A percentile compares a stretch with the other conserved stretches of the same genome.
phyloP scores from a whole-genome alignment of 805 yeast genomes.

The Metahyphopichia silvanorum region DNA sequence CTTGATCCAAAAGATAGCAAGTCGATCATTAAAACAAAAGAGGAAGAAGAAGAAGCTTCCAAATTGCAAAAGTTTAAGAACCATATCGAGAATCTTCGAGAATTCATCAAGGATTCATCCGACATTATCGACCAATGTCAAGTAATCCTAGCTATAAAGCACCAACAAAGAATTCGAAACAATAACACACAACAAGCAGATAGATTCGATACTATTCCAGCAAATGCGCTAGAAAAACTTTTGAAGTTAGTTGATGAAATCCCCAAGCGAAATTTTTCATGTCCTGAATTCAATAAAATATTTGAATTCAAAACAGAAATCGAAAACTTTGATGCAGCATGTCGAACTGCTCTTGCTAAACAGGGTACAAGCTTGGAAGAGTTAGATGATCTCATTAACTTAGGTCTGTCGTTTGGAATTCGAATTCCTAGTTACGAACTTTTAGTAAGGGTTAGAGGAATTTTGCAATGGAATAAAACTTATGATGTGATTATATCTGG shows the following conservation, averaged over 20 bases:
- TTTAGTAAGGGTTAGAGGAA: slow-evolving; percentile 32
- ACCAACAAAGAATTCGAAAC: slow-evolving; percentile 45
- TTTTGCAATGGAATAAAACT: slow-evolving; percentile 30
- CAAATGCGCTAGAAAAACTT: slow-evolving; percentile 26
- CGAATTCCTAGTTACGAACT: slow-evolving; percentile 45
- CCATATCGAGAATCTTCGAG: slow-evolving; percentile 29
- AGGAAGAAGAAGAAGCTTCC: slow-evolving; percentile 8
- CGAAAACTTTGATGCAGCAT: slow-evolving; percentile 47
- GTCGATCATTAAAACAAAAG: slow-evolving; percentile 2
- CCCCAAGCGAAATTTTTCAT: slow-evolving; percentile 46
- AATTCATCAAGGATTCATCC: slow-evolving; percentile 43
- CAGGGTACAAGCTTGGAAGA: slow-evolving; percentile 35
- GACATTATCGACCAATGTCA: slow-evolving; percentile 57
- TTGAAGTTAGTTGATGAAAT: slow-evolving; percentile 42
- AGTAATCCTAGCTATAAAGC: slow-evolving; percentile 47
- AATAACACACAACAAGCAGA: background rate
- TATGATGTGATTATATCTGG: slow-evolving; percentile 33
- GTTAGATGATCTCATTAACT: slow-evolving; percentile 48
- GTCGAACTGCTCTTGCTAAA: slow-evolving; percentile 34
- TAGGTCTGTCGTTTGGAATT: slow-evolving; percentile 61
- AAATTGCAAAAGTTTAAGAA: slow-evolving; percentile 16
- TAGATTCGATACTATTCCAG: slow-evolving; percentile 2
- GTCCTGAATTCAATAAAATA: slow-evolving; percentile 60
- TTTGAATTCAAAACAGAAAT: slow-evolving; percentile 52
- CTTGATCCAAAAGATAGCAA: slow-evolving; percentile 6